A percentile compares a stretch with the other conserved stretches of the same genome.
phyloP scores from a whole-genome alignment of 1,139 yeast genomes.

The Maudiozyma humilis region DNA sequence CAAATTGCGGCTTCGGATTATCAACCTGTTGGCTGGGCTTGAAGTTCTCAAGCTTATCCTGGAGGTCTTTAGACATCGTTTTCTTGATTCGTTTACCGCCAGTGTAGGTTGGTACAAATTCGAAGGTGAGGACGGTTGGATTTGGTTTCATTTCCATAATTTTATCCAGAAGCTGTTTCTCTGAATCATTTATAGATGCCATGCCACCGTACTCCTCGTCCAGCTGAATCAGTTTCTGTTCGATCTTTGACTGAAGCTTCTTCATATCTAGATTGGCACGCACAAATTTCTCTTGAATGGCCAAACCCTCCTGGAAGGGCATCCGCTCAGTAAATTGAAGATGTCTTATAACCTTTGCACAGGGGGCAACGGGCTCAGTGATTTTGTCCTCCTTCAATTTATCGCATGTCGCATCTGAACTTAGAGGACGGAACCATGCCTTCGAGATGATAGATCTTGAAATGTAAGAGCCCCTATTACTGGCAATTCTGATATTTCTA shows the following conservation, averaged over 20 bases:
- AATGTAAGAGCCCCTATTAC: background rate
- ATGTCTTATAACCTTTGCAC: slow-evolving; percentile 44
- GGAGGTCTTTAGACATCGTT: slow-evolving; percentile 35
- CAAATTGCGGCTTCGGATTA: slow-evolving; percentile 40
- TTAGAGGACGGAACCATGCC: background rate
- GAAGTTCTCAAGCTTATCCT: slow-evolving; percentile 24
- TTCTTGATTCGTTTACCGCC: slow-evolving; percentile 75
- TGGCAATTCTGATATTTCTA: background rate
- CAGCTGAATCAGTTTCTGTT: slow-evolving; percentile 35
- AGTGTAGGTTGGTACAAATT: slow-evolving; percentile 77
- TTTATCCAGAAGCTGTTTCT: slow-evolving; percentile 37
- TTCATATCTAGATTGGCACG: slow-evolving; percentile 58
- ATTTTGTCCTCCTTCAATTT: background rate
- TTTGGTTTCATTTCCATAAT: slow-evolving; percentile 48
- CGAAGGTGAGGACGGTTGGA: slow-evolving; percentile 66
- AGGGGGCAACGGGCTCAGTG: slow-evolving; percentile 7
- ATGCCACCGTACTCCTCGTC: slow-evolving; percentile 36
- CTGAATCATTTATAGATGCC: slow-evolving; percentile 37
- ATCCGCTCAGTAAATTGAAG: slow-evolving; percentile 49
- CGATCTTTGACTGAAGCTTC: slow-evolving; percentile 43
- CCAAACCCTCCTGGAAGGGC: slow-evolving; percentile 51
- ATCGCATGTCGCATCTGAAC: background rate
- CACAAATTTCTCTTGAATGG: slow-evolving; percentile 54
- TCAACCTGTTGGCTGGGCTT: slow-evolving; percentile 27
- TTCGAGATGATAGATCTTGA: background rate